Conservation (phyloP, 1,284 basidiomycete genomes). For the Cutaneotrichosporon sp. region DNA sequence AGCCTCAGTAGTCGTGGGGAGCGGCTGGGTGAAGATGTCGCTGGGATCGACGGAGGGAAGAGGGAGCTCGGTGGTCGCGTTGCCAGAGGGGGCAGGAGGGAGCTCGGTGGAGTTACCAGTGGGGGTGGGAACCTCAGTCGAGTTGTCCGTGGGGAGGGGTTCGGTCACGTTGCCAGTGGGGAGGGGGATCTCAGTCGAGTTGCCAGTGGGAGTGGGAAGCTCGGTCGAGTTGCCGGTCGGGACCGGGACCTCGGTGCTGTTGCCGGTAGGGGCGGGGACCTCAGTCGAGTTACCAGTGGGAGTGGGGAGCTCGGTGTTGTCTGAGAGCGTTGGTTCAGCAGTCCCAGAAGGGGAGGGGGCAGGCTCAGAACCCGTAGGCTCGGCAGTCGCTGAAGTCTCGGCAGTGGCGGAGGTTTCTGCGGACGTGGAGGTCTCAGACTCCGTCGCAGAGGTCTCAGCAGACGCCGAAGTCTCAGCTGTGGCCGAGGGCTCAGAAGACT, state of each 20-base stretch:
- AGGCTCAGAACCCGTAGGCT: constrained; percentile 5
- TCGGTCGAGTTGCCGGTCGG: constrained; percentile 5
- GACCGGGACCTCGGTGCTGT: not conserved
- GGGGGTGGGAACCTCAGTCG: not conserved
- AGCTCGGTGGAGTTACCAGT: constrained; percentile 7
- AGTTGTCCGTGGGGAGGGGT: not conserved
- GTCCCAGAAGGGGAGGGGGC: constrained; percentile 1
- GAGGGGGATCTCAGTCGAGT: not conserved
- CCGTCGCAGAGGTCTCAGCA: not conserved
- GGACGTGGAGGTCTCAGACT: not conserved
- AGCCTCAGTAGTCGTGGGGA: not conserved
- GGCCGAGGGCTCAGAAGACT: constrained; percentile 4
- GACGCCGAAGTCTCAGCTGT: constrained; percentile 4
- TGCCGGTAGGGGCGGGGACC: not conserved
- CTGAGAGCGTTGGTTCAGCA: not conserved
- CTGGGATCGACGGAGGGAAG: constrained; percentile 3
- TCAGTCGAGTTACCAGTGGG: not conserved
- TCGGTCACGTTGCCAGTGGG: constrained; percentile 2
- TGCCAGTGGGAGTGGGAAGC: constrained; percentile 1
- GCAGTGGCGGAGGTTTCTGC: constrained; percentile 7
- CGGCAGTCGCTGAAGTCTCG: constrained; percentile 3
- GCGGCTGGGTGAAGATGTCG: not conserved
- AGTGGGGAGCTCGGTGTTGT: constrained; percentile 1
- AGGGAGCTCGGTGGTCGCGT: not conserved
- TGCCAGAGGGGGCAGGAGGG: not conserved